phyloP scores from a whole-genome alignment of 2,329 filamentous ascomycete genomes.

The Clonostachys byssicola region DNA sequence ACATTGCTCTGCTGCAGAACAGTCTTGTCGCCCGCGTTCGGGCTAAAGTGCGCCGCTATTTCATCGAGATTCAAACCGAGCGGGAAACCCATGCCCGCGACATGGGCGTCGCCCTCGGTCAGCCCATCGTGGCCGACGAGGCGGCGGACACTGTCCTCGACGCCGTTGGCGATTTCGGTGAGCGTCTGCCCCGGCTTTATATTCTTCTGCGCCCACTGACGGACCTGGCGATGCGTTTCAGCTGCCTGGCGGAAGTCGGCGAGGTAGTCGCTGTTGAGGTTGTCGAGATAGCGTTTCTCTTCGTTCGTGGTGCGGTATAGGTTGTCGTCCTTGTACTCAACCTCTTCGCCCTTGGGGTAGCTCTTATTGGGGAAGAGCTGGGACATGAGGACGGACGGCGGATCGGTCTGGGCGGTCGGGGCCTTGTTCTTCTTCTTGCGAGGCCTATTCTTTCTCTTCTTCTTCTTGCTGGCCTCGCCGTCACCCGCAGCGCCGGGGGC shows the following conservation, averaged over 20 bases:
- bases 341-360: slow-evolving; percentile 74
- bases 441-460: slow-evolving; percentile 83
- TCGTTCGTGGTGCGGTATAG: slow-evolving; percentile 73
- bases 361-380: slow-evolving; percentile 68
- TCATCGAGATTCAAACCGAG: slow-evolving; percentile 81
- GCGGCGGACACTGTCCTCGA: slow-evolving; percentile 76
- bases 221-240: slow-evolving; percentile 86
- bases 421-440: slow-evolving; percentile 80
- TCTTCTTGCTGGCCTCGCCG: slow-evolving; percentile 38
- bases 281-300: slow-evolving; percentile 79
- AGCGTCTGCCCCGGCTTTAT: slow-evolving; percentile 79
- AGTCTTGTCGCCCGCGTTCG: slow-evolving; percentile 81
- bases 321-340: slow-evolving; percentile 75
- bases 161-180: slow-evolving; percentile 81
- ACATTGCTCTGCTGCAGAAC: slow-evolving; percentile 70
- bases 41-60: slow-evolving; percentile 82
- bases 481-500: slow-evolving; percentile 29
- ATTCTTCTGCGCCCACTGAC: slow-evolving; percentile 75
- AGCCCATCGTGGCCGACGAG: slow-evolving; percentile 74
- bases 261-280: slow-evolving; percentile 76
- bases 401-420: slow-evolving; percentile 67
- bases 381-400: slow-evolving; percentile 67
- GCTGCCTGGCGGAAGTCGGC: slow-evolving; percentile 78
- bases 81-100: slow-evolving; percentile 82
- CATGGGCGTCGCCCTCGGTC: slow-evolving; percentile 72